Evolutionary conservation across 1,139 yeast species (phyloP), one percentile per base, ranked within the genome.

Genomic region (Nakaseomyces delphensis): DNA sequence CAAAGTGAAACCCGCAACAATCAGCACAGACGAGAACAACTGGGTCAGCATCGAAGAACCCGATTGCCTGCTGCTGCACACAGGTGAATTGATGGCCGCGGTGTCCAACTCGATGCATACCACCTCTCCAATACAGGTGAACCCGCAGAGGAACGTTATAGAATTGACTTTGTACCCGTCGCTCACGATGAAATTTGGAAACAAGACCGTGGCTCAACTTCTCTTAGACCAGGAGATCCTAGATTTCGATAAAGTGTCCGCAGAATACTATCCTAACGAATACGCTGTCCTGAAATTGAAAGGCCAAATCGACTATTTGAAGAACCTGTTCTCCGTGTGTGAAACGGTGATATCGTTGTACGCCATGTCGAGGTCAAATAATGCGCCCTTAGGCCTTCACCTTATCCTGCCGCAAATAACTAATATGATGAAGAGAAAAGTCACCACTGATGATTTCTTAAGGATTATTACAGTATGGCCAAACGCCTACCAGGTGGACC

Each of bases 261-360:
- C 43, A 28, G 44, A 41, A 24, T 51, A 42, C 23, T 56, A 59
- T 38, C 50, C 53, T 3, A 38, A 45, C 14, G 57, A 57, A 40
- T 41, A 41, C 19, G 43, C 47, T 4, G 27, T 47, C 15, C 42
- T 49, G 19, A 41, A 41, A 21, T 38, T 59, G 38, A 36, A 41
- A 11, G 48, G 49, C 19, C 38, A 41, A 14, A 48, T 58, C 4
- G 42, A 41, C 3, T 50, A 47, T 20, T 48, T 47, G 41, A 56
- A 54, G 37, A 45, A 48, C 20, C 38, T 60, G n/a, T 60, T 58
- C 39, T 44, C 48, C 5, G 46, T 49, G 3, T 39, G 49, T 19
- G 62, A 57, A 30, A 54, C 59, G 1, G 52, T 58, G 15, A 25
- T 60, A 11, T 55, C 63, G 3, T 43, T 60, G 24, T 47, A 55